Base-by-base conservation (phyloP, 176 grass and related monocot genomes). In the Oryza rufipogon region DNA sequence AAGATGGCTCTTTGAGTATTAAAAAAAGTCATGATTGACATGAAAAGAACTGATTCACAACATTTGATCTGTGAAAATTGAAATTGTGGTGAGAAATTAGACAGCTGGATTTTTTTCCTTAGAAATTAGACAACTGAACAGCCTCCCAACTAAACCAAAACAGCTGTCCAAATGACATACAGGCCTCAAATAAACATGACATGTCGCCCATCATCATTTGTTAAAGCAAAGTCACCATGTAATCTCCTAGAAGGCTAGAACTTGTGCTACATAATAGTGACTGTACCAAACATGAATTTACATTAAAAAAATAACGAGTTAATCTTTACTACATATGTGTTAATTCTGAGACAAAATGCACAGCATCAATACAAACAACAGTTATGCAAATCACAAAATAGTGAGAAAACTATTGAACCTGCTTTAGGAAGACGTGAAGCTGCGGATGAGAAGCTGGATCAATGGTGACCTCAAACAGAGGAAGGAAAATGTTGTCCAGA, bases 401-500 rank as follows among this genome's bases (percentile, higher is more conserved):
- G 32, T 82, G 73, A 32, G 80, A 74, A 77, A 83, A 77, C 71
- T 81, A 75, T 15, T 52, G 52, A 54, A 96, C 97, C 97, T 96
- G 91, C 49, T 94, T 96, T 81, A 99, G 84, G 86, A 99, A 94
- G 77, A 91, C 81, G 88, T 99, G 97, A 66, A 99, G 87, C 78
- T 99, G 97, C 3, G 97, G 97, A 49, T 99, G 97, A 6, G 97
- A 99, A 88, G 90, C 79, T 73, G 93, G 97, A 85, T 96, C 87
- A 58, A 99, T 42, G 80, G 93, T 99, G 83, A 94, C 97, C 90
- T 99, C 97, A 92, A 94, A 99, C 36, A 99, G 91, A 80, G 97
- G 97, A 88, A 99, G 93, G 66, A 99, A 99, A 87, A 99, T 91
- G 64, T 99, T 96, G 92, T 99, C 97, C 56, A 99, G 93, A 68